A percentile compares a stretch with the other conserved stretches of the same genome.
Evolutionary conservation across 2,329 filamentous ascomycete species (phyloP).

Genomic region (Fusarium sp.): DNA sequence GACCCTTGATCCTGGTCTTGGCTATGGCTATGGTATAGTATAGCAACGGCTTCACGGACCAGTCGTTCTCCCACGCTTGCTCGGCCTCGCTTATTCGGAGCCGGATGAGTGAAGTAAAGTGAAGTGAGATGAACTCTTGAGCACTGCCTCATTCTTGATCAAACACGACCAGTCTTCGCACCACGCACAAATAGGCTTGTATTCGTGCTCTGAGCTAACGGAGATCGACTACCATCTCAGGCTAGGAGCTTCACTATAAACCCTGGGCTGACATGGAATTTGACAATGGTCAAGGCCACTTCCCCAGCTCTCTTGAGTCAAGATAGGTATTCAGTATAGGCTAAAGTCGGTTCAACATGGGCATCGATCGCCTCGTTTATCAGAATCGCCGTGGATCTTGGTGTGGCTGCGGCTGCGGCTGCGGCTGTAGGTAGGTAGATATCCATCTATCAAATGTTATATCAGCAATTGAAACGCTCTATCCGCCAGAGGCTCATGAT

Average conservation of each 20-base stretch:
- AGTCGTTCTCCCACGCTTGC: slow-evolving; percentile 45
- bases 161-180: neutral
- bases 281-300: slow-evolving; percentile 17
- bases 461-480: slow-evolving; percentile 12
- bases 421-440: neutral
- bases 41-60: slow-evolving; percentile 34
- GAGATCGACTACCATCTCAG: slow-evolving; percentile 17
- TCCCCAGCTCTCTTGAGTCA: neutral
- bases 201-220: slow-evolving; percentile 23
- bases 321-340: slow-evolving; percentile 2
- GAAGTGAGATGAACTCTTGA: neutral
- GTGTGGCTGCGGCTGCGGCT: neutral
- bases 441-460: neutral
- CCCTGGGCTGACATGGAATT: slow-evolving; percentile 14
- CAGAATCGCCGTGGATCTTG: neutral
- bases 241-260: slow-evolving; percentile 7
- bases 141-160: neutral
- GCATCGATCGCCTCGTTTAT: neutral
- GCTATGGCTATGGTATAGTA: slow-evolving; percentile 19
- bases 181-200: neutral
- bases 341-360: slow-evolving; percentile 7
- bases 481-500: slow-evolving; percentile 10
- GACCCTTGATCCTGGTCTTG: slow-evolving; percentile 31
- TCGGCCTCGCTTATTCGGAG: slow-evolving; percentile 16
- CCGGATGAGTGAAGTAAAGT: too few species aligned